Evolutionary conservation across 2,329 filamentous ascomycete genomes (phyloP), one percentile per base, ranked within the genome.

Genomic region (Hypomyces rosellus): DNA sequence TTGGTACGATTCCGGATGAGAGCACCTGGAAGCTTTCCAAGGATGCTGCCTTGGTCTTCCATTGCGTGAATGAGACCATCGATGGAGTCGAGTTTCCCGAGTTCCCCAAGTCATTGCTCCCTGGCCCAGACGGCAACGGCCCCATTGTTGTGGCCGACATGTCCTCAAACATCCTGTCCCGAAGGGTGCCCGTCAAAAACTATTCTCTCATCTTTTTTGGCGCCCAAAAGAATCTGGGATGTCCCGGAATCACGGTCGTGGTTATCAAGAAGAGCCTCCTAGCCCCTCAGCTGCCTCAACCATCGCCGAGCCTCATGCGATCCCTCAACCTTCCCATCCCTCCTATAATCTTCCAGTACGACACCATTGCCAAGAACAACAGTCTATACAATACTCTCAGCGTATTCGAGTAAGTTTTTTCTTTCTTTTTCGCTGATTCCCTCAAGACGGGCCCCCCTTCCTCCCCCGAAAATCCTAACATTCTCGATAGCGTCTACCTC

Each of bases 301-400:
- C 89, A 3, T 74, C 84, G 7, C 73, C 87, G 1, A 72, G 78
- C 5, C 8, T 44, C 12, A 73, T 96, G 63, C 80, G 90, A 52
- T 76, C 84, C 53, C 79, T 96, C 9, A 82, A 81, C 16, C 74
- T 95, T n/a, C 82, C 88, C 1, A 80, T 93, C 38, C 83, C 85
- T 0, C 90, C 92, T 2, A 80, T 88, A 15, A 80, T 96, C 40
- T 74, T 97, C 44, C 81, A 88, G 56, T 97, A 92, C 64, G 85
- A 89, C 55, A 89, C 81, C 0, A 86, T 93, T 57, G 85, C 88
- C 38, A 95, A 95, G n/a, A n/a, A n/a, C n/a, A n/a, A n/a, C n/a
- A n/a, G n/a, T n/a, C 77, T 97, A 25, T 97, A 97, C 74, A 97
- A 97, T 71, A 97, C 92, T 0, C 74, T 97, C 11, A 91, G 89